Evolutionary conservation across 2,329 filamentous ascomycete species (phyloP), one percentile per base, ranked within the genome.

Genomic region (Mollisiaceae sp.): DNA sequence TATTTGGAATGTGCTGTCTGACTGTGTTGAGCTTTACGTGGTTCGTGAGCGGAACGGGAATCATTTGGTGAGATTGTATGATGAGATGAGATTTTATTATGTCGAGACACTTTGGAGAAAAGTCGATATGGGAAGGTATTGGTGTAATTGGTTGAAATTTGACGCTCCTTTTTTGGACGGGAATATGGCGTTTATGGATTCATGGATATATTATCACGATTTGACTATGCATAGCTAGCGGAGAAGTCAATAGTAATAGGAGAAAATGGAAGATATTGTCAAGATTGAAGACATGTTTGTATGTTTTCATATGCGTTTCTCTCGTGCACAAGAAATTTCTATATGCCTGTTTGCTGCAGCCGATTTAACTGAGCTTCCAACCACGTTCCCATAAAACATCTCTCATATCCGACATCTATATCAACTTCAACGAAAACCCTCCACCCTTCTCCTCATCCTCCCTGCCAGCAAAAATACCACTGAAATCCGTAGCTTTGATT

Each of bases 381-480:
- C 15, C 38, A 4, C 38, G 15, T 41, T 41, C 43, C 43, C 18
- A 20, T 20, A 8, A 45, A 20, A 2, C 43, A 6, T 45, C n/a
- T 45, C 43, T 20, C 8, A 8, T 12, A 54, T 12, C 39, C 15
- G 32, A 39, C 18, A 12, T 22, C 55, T 57, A 62, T 32, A 86
- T 82, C 80, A 93, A 85, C 47, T 90, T 85, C 68, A 93, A 77
- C 14, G 82, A 85, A 78, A 87, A 91, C 9, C 89, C 87, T 39
- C 86, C 89, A 3, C 89, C 89, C 60, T 81, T 82, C 75, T 89
- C 87, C 74, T 90, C 89, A 69, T 82, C 85, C 61, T 89, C 85
- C 39, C 88, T 83, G 1, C 87, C 86, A 12, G 87, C 85, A 76
- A 93, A 92, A 45, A 93, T 89, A 69, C 89, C 85, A 62, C 86